Conservation (phyloP, 768 basidiomycete genomes). For the Podaxis sp. region DNA sequence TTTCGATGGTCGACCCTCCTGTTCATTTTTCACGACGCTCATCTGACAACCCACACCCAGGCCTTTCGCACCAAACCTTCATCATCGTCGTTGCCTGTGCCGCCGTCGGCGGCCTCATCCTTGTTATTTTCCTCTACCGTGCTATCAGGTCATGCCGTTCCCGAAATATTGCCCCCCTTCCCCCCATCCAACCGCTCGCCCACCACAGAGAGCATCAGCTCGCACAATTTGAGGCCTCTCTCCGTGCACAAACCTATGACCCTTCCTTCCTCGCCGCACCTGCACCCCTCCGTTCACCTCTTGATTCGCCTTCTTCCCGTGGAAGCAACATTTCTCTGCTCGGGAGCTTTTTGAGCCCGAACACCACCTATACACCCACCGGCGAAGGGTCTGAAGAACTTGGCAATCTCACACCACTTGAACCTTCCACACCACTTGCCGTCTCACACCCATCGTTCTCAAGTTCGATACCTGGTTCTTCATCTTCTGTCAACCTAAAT, state of each 20-base stretch:
- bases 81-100: conserved; percentile 50
- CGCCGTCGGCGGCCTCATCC: conserved; percentile 37
- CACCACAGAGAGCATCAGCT: conserved; percentile 54
- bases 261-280: conserved; percentile 22
- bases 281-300: conserved; percentile 14
- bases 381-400: conserved; percentile 1
- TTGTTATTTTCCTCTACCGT: conserved; percentile 35
- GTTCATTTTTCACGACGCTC: background rate
- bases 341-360: conserved; percentile 15
- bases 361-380: conserved; percentile 15
- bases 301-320: conserved; percentile 15
- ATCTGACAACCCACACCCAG: background rate
- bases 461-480: conserved; percentile 26
- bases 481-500: conserved; percentile 25
- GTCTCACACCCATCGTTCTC: conserved; percentile 24
- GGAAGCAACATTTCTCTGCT: conserved; percentile 35
- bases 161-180: conserved; percentile 44
- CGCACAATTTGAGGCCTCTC: conserved; percentile 32
- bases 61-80: conserved; percentile 38
- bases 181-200: conserved; percentile 64
- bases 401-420: conserved; percentile 18
- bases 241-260: conserved; percentile 20
- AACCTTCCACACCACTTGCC: conserved; percentile 16
- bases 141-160: conserved; percentile 32
- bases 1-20: background rate